These are phyloP conservation scores for Penicillium sp. DNA, from an alignment of 2,329 filamentous ascomycete species.

Conservation along the genomic window DNA sequence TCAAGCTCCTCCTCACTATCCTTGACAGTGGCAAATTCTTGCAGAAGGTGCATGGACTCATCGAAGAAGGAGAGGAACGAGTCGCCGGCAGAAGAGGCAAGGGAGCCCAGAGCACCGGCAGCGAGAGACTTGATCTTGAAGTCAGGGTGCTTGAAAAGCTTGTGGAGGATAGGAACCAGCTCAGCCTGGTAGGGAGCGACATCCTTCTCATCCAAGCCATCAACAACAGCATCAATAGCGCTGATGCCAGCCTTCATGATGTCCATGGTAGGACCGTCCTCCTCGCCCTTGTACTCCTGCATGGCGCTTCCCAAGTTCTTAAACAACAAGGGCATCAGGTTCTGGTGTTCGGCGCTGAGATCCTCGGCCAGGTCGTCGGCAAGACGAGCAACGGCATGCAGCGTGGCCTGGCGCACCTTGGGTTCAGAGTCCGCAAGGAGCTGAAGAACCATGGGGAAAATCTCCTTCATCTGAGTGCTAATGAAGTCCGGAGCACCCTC, in stretches of 20 bases:
- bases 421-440: conserved; percentile 77
- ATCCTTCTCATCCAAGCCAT: conserved; percentile 67
- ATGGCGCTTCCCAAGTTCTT: conserved; percentile 82
- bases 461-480: conserved; percentile 78
- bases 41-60: conserved; percentile 82
- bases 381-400: conserved; percentile 81
- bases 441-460: conserved; percentile 77
- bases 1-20: conserved; percentile 85
- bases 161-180: conserved; percentile 77
- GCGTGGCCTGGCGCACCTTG: conserved; percentile 76
- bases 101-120: conserved; percentile 81
- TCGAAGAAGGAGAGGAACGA: conserved; percentile 89
- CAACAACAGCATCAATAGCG: conserved; percentile 84
- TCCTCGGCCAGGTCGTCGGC: conserved; percentile 92
- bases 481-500: conserved; percentile 98
- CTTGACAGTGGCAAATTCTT: conserved; percentile 76
- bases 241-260: conserved; percentile 87
- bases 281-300: conserved; percentile 57
- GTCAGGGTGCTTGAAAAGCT: conserved; percentile 76
- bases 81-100: conserved; percentile 76
- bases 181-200: conserved; percentile 76
- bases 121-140: conserved; percentile 85
- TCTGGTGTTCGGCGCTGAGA: conserved; percentile 75
- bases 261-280: conserved; percentile 68
- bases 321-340: conserved; percentile 75